phyloP scores from a whole-genome alignment of 495 filamentous ascomycete species.

The Trichoderma virens region DNA sequence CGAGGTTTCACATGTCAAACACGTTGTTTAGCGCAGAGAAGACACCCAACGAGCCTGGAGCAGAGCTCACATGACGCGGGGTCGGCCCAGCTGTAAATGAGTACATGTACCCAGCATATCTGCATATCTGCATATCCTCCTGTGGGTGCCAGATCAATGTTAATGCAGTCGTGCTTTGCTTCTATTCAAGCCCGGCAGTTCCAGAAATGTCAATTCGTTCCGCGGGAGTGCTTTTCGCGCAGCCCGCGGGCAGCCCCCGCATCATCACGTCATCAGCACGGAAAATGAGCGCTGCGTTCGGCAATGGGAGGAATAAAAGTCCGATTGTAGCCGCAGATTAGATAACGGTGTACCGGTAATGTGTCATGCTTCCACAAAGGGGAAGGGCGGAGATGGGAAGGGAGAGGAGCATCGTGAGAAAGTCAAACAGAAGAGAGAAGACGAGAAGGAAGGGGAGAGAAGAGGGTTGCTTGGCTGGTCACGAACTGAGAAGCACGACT shows the following conservation, averaged over 20 bases:
- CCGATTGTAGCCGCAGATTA: background rate
- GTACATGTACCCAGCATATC: too few relatives aligned
- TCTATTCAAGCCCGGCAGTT: background rate
- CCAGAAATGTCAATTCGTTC: background rate
- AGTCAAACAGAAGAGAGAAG: background rate
- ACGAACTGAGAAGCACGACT: too few relatives aligned
- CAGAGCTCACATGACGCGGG: too few relatives aligned
- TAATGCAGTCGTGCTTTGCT: conserved; percentile 3
- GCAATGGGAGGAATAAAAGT: background rate
- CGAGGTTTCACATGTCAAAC: too few relatives aligned
- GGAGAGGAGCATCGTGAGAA: background rate
- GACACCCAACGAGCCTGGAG: too few relatives aligned
- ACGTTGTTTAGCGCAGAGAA: too few relatives aligned
- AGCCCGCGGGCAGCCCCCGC: background rate
- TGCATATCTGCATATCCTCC: too few relatives aligned
- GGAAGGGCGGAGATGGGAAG: background rate
- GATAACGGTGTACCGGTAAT: background rate
- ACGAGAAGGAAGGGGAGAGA: background rate
- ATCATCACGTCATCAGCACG: conserved; percentile 1
- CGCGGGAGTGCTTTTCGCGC: background rate
- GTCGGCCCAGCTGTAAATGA: too few relatives aligned
- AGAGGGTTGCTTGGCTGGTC: too few relatives aligned
- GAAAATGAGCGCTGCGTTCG: background rate
- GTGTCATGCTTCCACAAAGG: background rate
- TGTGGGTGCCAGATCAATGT: background rate